Conservation (phyloP, 441 rosid species). For the Jatropha podagrica region DNA sequence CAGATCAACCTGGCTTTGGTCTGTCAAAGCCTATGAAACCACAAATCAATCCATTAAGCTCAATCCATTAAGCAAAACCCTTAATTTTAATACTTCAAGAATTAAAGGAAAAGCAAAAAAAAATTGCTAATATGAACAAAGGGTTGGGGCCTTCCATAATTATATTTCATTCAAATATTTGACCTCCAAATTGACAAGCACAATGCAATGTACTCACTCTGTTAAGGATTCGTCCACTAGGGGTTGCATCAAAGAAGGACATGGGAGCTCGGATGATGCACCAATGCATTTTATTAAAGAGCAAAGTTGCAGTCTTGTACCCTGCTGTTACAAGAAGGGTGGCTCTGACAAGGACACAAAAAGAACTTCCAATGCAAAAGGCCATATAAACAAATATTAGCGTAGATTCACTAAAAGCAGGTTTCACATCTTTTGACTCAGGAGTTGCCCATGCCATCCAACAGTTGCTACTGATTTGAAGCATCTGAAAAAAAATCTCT, state of each 20-base stretch:
- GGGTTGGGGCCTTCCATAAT: not conserved
- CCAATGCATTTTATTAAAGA: constrained; percentile 4
- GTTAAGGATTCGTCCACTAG: constrained; percentile 74
- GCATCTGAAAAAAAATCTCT: constrained; percentile 59
- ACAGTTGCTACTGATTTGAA: constrained; percentile 84
- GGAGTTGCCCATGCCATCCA: constrained; percentile 98
- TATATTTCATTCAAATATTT: not conserved
- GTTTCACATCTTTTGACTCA: constrained; percentile 52
- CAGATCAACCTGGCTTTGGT: constrained; percentile 75
- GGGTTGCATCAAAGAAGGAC: constrained; percentile 53
- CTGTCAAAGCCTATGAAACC: constrained; percentile 19
- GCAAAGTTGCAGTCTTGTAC: constrained; percentile 36
- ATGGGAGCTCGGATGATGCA: constrained; percentile 7
- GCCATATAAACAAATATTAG: constrained; percentile 57
- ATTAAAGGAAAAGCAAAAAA: not conserved
- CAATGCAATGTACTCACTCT: constrained; percentile 43
- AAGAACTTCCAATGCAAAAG: constrained; percentile 56
- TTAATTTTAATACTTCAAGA: too few species aligned
- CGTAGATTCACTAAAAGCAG: constrained; percentile 40
- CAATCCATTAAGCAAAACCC: not conserved
- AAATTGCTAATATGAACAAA: too few species aligned
- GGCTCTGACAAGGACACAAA: constrained; percentile 57
- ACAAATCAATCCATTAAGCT: not conserved
- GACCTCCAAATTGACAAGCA: too few species aligned
- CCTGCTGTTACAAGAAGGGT: constrained; percentile 55